phyloP scores from a whole-genome alignment of 208 protist species.

The Trypanosoma boissoni region DNA sequence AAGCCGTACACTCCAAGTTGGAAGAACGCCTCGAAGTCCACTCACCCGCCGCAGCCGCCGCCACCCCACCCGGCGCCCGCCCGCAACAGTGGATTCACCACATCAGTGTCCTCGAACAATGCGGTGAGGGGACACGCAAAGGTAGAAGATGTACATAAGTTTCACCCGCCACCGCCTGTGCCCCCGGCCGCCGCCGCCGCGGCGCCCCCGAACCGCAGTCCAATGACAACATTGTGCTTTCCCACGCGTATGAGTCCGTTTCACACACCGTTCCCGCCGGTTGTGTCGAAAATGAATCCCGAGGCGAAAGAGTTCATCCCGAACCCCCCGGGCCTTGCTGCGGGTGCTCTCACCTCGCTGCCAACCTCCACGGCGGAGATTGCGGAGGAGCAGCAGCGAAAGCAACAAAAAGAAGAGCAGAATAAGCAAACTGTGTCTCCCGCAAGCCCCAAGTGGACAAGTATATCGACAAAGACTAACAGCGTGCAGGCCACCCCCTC shows the following conservation, averaged over 20 bases:
- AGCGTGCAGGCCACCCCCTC: slow-evolving; percentile 6
- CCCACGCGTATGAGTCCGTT: slow-evolving; percentile 74
- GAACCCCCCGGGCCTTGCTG: neutral
- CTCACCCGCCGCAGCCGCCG: neutral
- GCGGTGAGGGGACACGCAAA: slow-evolving; percentile 14
- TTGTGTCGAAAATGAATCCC: slow-evolving; percentile 57
- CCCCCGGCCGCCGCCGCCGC: slow-evolving; percentile 7
- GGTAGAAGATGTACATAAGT: neutral
- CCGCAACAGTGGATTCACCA: slow-evolving; percentile 17
- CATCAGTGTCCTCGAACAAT: slow-evolving; percentile 19
- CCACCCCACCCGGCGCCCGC: slow-evolving; percentile 7
- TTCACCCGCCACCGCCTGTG: slow-evolving; percentile 22
- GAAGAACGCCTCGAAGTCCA: neutral
- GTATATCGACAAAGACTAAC: slow-evolving; percentile 12
- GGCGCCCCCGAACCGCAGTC: slow-evolving; percentile 27
- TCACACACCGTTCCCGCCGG: slow-evolving; percentile 26
- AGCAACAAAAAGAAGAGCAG: slow-evolving; percentile 5
- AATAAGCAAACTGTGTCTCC: slow-evolving; percentile 2
- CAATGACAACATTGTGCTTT: slow-evolving; percentile 35
- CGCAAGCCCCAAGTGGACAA: slow-evolving; percentile 1
- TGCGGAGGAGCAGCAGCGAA: slow-evolving; percentile 23
- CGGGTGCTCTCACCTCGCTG: slow-evolving; percentile 37
- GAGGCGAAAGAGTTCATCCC: slow-evolving; percentile 73
- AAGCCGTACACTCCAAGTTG: slow-evolving; percentile 36
- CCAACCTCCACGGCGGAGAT: slow-evolving; percentile 71